Percentiles rank a stretch among this genome's conserved stretches.
These are phyloP conservation scores for Fusarium continuum DNA, from an alignment of 2,329 filamentous ascomycete genomes.

Conservation along the genomic window DNA sequence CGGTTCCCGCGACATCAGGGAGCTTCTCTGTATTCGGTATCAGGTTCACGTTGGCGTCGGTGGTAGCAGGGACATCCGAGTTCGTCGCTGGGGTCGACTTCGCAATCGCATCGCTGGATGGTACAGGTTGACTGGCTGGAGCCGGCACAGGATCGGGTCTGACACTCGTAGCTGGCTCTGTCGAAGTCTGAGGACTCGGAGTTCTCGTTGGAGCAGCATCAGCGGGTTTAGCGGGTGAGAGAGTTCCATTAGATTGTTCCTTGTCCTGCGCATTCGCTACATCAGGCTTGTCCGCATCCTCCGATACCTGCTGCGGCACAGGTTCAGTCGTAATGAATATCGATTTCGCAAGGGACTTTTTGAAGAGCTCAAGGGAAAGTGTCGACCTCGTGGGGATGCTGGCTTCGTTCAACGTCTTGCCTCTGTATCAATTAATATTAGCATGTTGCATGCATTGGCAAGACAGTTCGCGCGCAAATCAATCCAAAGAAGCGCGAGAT, in stretches of 20 bases:
- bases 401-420: slow-evolving; percentile 59
- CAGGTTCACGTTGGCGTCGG: neutral
- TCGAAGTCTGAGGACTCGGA: slow-evolving; percentile 18
- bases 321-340: slow-evolving; percentile 32
- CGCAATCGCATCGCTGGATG: slow-evolving; percentile 8
- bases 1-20: neutral
- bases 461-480: slow-evolving; percentile 27
- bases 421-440: slow-evolving; percentile 44
- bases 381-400: slow-evolving; percentile 61
- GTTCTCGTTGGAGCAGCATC: slow-evolving; percentile 17
- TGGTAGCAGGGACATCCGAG: slow-evolving; percentile 9
- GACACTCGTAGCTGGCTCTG: slow-evolving; percentile 11
- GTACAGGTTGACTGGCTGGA: neutral
- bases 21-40: neutral
- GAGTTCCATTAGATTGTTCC: slow-evolving; percentile 15
- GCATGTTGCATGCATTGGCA: slow-evolving; percentile 22
- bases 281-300: slow-evolving; percentile 19
- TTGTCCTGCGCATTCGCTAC: slow-evolving; percentile 16
- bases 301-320: slow-evolving; percentile 11
- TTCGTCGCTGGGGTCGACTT: slow-evolving; percentile 22
- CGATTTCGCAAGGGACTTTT: slow-evolving; percentile 49
- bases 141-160: neutral
- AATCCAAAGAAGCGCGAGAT: slow-evolving; percentile 27
- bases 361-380: slow-evolving; percentile 55
- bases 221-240: slow-evolving; percentile 15